Conservation (phyloP, 345 rosid species). For the Brassica cretica region DNA sequence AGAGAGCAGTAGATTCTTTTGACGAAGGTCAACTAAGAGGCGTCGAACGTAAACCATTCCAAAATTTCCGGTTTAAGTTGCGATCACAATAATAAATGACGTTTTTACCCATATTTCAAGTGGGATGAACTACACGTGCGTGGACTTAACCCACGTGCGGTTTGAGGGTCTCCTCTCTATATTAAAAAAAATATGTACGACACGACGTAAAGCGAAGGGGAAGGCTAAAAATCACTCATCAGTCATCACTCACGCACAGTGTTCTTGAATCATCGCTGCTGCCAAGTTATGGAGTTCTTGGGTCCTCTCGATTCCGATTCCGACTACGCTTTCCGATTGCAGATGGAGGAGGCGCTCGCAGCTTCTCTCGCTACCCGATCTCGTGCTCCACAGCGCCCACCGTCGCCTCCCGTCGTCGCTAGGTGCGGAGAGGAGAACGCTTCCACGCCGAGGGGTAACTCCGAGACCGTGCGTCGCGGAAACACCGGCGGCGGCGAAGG, state of each 20-base stretch:
- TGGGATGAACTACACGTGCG: neutral
- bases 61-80: neutral
- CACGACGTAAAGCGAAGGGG: neutral
- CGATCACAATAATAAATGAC: neutral
- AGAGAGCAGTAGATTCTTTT: neutral
- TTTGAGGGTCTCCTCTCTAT: neutral
- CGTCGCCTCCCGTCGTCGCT: conserved; percentile 22
- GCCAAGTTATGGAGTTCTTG: conserved; percentile 30
- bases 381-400: conserved; percentile 17
- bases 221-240: neutral
- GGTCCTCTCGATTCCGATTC: conserved; percentile 40
- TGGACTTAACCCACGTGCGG: neutral
- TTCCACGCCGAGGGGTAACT: conserved; percentile 37
- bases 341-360: conserved; percentile 51
- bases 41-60: neutral
- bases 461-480: conserved; percentile 48
- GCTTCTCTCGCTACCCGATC: conserved; percentile 43
- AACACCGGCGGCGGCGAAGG: conserved; percentile 40
- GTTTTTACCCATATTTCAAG: neutral
- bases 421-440: conserved; percentile 28
- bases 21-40: neutral
- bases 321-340: conserved; percentile 56
- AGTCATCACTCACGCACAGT: too few species aligned
- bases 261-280: neutral
- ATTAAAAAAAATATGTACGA: neutral